Percentiles rank a stretch among this genome's conserved stretches.
Evolutionary conservation across 108 stramenopile species (phyloP).

Genomic region (Cylindrotheca fusiformis): DNA sequence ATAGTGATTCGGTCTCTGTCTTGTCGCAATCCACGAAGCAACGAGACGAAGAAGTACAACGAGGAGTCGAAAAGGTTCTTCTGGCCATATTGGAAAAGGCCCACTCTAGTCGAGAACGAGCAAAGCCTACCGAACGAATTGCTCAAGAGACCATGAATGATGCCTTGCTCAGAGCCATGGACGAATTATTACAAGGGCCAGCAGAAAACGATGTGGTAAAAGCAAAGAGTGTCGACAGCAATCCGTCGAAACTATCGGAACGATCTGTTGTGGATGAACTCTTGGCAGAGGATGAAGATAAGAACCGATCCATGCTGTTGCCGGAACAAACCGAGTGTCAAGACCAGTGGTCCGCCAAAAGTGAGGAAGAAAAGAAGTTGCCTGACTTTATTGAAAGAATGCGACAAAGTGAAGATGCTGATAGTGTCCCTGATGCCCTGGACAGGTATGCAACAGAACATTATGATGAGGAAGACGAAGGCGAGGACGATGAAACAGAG

Average conservation of each 20-base stretch:
- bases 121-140: background rate
- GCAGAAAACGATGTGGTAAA: background rate
- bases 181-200: constrained; percentile 22
- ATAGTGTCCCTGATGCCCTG: background rate
- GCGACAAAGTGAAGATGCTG: too few relatives aligned
- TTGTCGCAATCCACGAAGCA: constrained; percentile 29
- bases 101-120: constrained; percentile 18
- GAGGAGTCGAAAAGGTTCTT: constrained; percentile 50
- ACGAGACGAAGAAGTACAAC: constrained; percentile 42
- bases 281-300: constrained; percentile 28
- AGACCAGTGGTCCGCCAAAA: background rate
- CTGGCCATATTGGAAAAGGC: constrained; percentile 52
- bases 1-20: constrained; percentile 23
- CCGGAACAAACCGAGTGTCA: background rate
- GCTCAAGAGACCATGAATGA: constrained; percentile 16
- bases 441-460: constrained; percentile 1
- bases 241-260: constrained; percentile 11
- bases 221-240: background rate
- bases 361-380: constrained; percentile 25
- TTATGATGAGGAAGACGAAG: constrained; percentile 1
- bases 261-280: constrained; percentile 36
- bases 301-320: background rate
- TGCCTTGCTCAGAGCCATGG: constrained; percentile 28
- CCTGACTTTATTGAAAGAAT: constrained; percentile 15
- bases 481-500: constrained; percentile 13